Percentiles rank a stretch among this genome's conserved stretches.
Conservation (phyloP, 2,329 filamentous ascomycete species). For the Pseudogymnoascus sp. region DNA sequence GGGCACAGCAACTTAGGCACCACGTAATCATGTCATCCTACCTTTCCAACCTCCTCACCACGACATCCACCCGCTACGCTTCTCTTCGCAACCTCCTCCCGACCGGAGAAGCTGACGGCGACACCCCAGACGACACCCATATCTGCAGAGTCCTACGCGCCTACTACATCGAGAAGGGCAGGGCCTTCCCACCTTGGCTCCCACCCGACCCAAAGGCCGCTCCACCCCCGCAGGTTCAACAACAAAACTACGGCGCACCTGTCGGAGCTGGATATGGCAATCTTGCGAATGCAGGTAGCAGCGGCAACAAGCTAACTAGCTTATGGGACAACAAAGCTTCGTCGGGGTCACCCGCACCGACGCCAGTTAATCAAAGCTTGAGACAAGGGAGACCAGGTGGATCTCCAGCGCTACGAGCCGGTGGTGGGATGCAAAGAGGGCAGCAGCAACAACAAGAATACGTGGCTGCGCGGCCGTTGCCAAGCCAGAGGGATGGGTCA, state of each 20-base stretch:
- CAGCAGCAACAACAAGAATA: slow-evolving; percentile 12
- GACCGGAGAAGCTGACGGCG: slow-evolving; percentile 56
- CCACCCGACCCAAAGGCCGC: slow-evolving; percentile 79
- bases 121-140: slow-evolving; percentile 84
- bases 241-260: slow-evolving; percentile 29
- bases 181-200: slow-evolving; percentile 76
- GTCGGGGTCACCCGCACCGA: slow-evolving; percentile 11
- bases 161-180: slow-evolving; percentile 87
- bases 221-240: slow-evolving; percentile 39
- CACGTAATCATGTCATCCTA: slow-evolving; percentile 60
- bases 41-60: slow-evolving; percentile 65
- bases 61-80: slow-evolving; percentile 57
- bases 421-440: slow-evolving; percentile 23
- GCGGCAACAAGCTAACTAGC: slow-evolving; percentile 41
- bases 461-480: slow-evolving; percentile 50
- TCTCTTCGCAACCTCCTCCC: slow-evolving; percentile 60
- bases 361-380: slow-evolving; percentile 37
- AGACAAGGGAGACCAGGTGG: slow-evolving; percentile 32
- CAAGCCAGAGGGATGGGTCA: slow-evolving; percentile 66
- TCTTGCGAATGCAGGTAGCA: slow-evolving; percentile 29
- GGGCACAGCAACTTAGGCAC: background rate
- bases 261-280: slow-evolving; percentile 49
- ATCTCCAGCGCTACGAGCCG: slow-evolving; percentile 21
- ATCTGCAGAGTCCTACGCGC: slow-evolving; percentile 86
- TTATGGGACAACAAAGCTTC: slow-evolving; percentile 45